phyloP scores from a whole-genome alignment of 345 rosid genomes.

The Eucalyptus sp. region DNA sequence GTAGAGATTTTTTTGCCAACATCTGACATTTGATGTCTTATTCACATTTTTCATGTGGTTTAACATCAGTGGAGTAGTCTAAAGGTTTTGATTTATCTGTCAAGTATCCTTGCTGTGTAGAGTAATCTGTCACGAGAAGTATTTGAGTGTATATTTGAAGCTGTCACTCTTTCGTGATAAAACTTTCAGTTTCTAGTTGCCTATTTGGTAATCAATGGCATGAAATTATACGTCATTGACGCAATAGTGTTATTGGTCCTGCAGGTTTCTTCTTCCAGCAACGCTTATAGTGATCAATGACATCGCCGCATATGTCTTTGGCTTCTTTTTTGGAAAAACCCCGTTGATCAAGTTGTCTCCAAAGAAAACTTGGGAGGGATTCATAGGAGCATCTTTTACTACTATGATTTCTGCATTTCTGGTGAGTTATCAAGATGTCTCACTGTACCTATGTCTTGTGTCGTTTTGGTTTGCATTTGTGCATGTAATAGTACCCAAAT shows the following conservation, averaged over 20 bases:
- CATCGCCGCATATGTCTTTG: slow-evolving; percentile 71
- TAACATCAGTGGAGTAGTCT: not conserved
- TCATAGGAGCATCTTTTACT: slow-evolving; percentile 85
- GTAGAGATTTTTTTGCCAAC: not conserved
- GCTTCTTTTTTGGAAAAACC: slow-evolving; percentile 97
- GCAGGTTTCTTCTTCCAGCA: slow-evolving; percentile 98
- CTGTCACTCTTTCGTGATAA: not conserved
- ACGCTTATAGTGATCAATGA: slow-evolving; percentile 92
- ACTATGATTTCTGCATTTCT: slow-evolving; percentile 86
- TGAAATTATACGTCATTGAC: not conserved
- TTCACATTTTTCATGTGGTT: not conserved
- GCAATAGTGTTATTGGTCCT: not conserved
- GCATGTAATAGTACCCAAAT: not conserved
- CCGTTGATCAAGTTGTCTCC: slow-evolving; percentile 94
- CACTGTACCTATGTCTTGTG: not conserved
- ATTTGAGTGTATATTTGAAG: not conserved
- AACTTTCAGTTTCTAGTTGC: not conserved
- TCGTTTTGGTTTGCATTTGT: not conserved
- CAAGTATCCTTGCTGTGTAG: not conserved
- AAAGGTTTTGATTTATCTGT: not conserved
- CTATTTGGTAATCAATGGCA: not conserved
- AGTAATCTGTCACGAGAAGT: not conserved
- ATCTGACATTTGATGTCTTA: not conserved
- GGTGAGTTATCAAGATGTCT: slow-evolving; percentile 25
- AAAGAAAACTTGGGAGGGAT: slow-evolving; percentile 99